A percentile compares a stretch with the other conserved stretches of the same genome.
Evolutionary conservation across 192 early-diverging fungal species (phyloP).

Genomic region (Phlyctochytrium planicorne): DNA sequence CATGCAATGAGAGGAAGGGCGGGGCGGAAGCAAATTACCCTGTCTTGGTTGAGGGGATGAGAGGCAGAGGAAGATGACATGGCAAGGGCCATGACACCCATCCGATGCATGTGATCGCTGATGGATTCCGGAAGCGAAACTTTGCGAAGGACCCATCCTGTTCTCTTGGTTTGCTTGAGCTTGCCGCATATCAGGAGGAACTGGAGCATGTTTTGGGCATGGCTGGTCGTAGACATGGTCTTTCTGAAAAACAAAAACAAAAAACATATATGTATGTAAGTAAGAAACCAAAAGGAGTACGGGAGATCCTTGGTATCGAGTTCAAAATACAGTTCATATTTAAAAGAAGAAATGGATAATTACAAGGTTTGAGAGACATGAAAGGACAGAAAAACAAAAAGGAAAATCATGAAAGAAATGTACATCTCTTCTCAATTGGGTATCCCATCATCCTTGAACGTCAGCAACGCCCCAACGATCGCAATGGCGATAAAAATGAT

Average conservation of each 20-base stretch:
- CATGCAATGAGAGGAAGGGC: too few relatives aligned
- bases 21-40: too few relatives aligned
- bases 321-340: too few relatives aligned
- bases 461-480: slow-evolving; percentile 75
- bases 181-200: neutral
- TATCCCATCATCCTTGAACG: slow-evolving; percentile 65
- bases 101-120: slow-evolving; percentile 94
- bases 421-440: neutral
- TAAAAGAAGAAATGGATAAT: too few relatives aligned
- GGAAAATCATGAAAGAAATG: neutral
- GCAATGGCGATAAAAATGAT: slow-evolving; percentile 76
- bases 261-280: neutral
- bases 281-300: neutral
- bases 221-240: neutral
- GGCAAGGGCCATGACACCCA: slow-evolving; percentile 41
- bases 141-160: slow-evolving; percentile 82
- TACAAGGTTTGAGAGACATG: too few relatives aligned
- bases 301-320: neutral
- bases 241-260: neutral
- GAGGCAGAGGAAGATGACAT: too few relatives aligned
- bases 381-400: neutral
- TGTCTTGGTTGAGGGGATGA: too few relatives aligned
- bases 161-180: slow-evolving; percentile 79
- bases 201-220: neutral
- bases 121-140: slow-evolving; percentile 80